Conservation (phyloP, 305 asterid species). For the Stenogyne calaminthoides region DNA sequence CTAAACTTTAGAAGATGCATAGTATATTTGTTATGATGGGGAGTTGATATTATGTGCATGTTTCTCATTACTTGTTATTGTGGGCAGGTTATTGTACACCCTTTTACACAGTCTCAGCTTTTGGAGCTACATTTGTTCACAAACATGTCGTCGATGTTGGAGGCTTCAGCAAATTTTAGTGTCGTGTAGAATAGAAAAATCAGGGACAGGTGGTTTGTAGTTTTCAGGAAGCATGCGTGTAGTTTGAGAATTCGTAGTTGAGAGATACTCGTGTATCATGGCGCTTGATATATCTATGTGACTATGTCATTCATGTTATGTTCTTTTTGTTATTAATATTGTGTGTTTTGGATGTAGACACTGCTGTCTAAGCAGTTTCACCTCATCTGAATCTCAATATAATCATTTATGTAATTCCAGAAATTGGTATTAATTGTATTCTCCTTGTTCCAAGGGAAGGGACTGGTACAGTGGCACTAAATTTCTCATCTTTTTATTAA, state of each 20-base stretch:
- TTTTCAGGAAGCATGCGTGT: conserved; percentile 34
- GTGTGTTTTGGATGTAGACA: conserved; percentile 26
- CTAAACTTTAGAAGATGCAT: not conserved
- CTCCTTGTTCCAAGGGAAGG: not conserved
- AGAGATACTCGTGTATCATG: conserved; percentile 38
- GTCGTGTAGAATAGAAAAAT: conserved; percentile 33
- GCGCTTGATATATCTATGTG: conserved; percentile 23
- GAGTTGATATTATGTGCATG: not conserved
- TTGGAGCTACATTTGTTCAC: conserved; percentile 25
- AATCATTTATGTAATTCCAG: conserved; percentile 19
- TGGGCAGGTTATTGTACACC: conserved; percentile 34
- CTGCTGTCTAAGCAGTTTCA: conserved; percentile 19
- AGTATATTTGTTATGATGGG: not conserved
- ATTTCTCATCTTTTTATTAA: too few relatives aligned
- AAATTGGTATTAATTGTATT: conserved; percentile 12
- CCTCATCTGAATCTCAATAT: not conserved
- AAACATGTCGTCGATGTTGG: conserved; percentile 30
- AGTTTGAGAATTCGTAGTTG: conserved; percentile 28
- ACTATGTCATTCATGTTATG: conserved; percentile 14
- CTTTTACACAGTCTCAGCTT: conserved; percentile 16
- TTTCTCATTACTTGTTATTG: conserved; percentile 1
- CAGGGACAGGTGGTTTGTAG: conserved; percentile 36
- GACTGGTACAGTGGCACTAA: not conserved
- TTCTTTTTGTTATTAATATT: conserved; percentile 5
- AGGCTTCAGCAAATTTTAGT: conserved; percentile 28